Percentiles rank a stretch among this genome's conserved stretches.
Conservation (phyloP, 2,329 filamentous ascomycete genomes). For the Cladosporium halotolerans region DNA sequence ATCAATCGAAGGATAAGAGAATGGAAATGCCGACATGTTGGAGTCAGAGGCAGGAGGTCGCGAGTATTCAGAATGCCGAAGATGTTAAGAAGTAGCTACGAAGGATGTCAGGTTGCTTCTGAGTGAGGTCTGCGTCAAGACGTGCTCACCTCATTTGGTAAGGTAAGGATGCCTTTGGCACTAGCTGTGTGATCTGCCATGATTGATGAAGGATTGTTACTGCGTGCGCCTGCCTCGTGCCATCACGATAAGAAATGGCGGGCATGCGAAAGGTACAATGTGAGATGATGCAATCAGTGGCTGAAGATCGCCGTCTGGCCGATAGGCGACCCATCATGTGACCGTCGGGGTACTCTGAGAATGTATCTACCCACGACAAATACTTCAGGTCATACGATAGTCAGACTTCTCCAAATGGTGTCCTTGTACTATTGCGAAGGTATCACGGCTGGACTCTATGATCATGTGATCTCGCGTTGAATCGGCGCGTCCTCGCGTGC, state of each 20-base stretch:
- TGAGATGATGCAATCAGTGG: constrained; percentile 6
- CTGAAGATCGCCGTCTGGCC: neutral
- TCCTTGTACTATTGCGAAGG: no score
- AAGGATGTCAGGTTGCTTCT: constrained; percentile 9
- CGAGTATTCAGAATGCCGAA: constrained; percentile 37
- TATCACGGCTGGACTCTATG: neutral
- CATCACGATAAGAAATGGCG: neutral
- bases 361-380: no score
- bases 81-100: constrained; percentile 38
- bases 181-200: neutral
- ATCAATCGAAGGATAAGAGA: constrained; percentile 57
- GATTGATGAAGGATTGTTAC: neutral
- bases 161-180: constrained; percentile 16
- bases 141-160: constrained; percentile 28
- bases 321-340: no score
- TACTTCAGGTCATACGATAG: no score
- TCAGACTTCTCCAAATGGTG: no score
- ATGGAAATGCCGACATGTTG: constrained; percentile 58
- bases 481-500: neutral
- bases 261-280: neutral
- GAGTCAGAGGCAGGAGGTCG: constrained; percentile 47
- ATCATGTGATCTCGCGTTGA: constrained; percentile 4
- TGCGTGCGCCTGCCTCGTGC: neutral
- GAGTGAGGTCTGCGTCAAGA: neutral
- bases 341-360: no score